Evolutionary conservation across 306 rosid genomes (phyloP).

Genomic region (Vigna angularis): DNA sequence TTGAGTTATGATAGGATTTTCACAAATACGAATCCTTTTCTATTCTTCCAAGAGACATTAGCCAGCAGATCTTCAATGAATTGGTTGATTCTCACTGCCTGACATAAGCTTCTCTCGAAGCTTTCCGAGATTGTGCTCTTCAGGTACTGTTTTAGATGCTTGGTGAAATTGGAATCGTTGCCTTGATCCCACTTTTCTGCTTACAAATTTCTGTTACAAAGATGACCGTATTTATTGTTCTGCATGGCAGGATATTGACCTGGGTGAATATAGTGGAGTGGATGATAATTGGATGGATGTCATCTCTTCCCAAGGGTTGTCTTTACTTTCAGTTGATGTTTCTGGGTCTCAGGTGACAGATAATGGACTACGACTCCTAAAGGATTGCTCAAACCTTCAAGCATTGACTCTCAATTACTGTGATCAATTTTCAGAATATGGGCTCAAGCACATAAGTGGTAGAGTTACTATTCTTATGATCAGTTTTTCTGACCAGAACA

Average conservation of each 20-base stretch:
- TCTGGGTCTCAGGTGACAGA: slow-evolving; percentile 72
- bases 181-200: neutral
- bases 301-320: slow-evolving; percentile 68
- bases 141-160: slow-evolving; percentile 51
- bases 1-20: slow-evolving; percentile 56
- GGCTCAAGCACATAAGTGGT: slow-evolving; percentile 70
- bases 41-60: slow-evolving; percentile 69
- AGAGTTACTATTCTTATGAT: slow-evolving; percentile 27
- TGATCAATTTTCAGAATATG: slow-evolving; percentile 65
- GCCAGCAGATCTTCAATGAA: slow-evolving; percentile 72
- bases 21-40: slow-evolving; percentile 58
- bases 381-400: slow-evolving; percentile 66
- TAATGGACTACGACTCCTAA: slow-evolving; percentile 56
- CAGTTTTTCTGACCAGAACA: slow-evolving; percentile 17
- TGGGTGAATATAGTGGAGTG: slow-evolving; percentile 69
- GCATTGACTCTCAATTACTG: slow-evolving; percentile 62
- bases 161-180: slow-evolving; percentile 39
- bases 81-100: slow-evolving; percentile 66
- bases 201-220: neutral
- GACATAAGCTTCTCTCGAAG: slow-evolving; percentile 55
- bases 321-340: slow-evolving; percentile 69
- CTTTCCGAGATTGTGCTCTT: slow-evolving; percentile 76
- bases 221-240: slow-evolving; percentile 22
- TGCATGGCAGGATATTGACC: slow-evolving; percentile 63
- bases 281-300: slow-evolving; percentile 73